A percentile compares a stretch with the other conserved stretches of the same genome.
Conservation (phyloP, 345 rosid genomes). For the Ailanthus altissimus region DNA sequence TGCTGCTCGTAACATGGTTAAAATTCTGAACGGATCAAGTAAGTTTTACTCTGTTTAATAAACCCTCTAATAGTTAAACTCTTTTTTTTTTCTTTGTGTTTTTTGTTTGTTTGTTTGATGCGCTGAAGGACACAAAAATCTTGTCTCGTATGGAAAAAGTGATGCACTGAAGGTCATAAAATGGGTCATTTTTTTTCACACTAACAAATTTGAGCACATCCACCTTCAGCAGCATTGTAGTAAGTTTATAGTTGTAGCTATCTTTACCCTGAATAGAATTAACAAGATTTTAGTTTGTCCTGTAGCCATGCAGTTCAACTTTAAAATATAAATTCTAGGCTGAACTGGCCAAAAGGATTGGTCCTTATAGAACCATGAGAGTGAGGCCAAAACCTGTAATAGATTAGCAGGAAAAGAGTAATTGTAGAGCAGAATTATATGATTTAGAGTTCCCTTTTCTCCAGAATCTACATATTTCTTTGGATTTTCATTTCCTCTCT, state of each 20-base stretch:
- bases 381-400: not conserved
- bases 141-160: no score
- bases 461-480: not conserved
- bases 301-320: constrained; percentile 2
- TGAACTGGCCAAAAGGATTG: not conserved
- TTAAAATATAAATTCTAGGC: constrained; percentile 5
- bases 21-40: constrained; percentile 82
- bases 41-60: constrained; percentile 28
- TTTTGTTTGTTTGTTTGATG: not conserved
- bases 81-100: not conserved
- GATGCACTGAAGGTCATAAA: not conserved
- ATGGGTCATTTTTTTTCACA: not conserved
- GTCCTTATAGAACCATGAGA: not conserved
- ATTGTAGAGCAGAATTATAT: constrained; percentile 4
- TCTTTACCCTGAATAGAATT: not conserved
- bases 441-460: constrained; percentile 8
- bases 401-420: not conserved
- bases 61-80: constrained; percentile 2
- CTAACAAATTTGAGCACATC: not conserved
- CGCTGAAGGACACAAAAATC: not conserved
- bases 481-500: not conserved
- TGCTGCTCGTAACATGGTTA: constrained; percentile 92
- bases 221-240: not conserved
- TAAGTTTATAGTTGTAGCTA: not conserved
- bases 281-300: not conserved